Evolutionary conservation across 495 filamentous ascomycete genomes (phyloP).

Genomic region (Neurospora tetraspora): DNA sequence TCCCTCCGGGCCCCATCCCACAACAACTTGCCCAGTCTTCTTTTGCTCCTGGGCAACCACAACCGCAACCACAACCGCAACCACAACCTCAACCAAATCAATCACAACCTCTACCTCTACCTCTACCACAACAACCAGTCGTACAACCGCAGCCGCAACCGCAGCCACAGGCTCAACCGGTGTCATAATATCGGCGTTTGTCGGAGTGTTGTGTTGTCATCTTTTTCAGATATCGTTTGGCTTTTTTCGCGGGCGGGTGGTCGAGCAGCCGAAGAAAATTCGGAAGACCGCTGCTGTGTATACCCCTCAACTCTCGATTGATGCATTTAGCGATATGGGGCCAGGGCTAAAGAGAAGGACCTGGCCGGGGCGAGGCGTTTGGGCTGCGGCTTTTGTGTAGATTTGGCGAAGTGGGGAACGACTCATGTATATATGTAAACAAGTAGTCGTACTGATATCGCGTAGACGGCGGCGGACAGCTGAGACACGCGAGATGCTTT

Average conservation of each 20-base stretch:
- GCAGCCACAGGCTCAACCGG: slow-evolving; percentile 4
- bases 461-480: not conserved
- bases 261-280: slow-evolving; percentile 1
- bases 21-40: not conserved
- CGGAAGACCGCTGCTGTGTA: slow-evolving; percentile 9
- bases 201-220: not conserved
- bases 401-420: slow-evolving; percentile 5
- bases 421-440: slow-evolving; percentile 15
- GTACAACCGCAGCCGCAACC: slow-evolving; percentile 1
- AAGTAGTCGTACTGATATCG: not conserved
- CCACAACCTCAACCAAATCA: slow-evolving; percentile 1
- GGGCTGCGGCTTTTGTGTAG: slow-evolving; percentile 18
- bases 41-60: not conserved
- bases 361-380: slow-evolving; percentile 20
- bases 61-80: slow-evolving; percentile 18
- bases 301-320: slow-evolving; percentile 19
- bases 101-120: not conserved
- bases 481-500: not conserved
- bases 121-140: slow-evolving; percentile 2
- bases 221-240: not conserved
- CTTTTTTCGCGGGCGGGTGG: not conserved
- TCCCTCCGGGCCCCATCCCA: not conserved
- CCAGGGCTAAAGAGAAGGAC: slow-evolving; percentile 8
- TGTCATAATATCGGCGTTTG: slow-evolving; percentile 1
- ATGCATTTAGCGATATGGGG: slow-evolving; percentile 24